These are phyloP conservation scores for Cucurbitaria berberidis DNA, from an alignment of 2,329 filamentous ascomycete species.

Conservation along the genomic window DNA sequence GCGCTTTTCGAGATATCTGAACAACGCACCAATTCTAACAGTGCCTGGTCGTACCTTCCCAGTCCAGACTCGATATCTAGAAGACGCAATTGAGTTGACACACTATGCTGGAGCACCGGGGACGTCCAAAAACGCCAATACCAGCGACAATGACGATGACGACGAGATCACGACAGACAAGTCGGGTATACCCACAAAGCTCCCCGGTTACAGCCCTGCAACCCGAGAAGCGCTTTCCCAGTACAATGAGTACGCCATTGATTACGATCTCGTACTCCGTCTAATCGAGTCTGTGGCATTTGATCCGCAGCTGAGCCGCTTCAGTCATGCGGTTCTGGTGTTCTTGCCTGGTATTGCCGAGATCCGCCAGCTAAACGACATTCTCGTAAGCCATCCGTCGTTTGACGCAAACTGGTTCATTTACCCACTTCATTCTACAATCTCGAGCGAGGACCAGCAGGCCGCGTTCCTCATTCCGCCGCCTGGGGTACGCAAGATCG, in stretches of 20 bases:
- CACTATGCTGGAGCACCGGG: conserved; percentile 62
- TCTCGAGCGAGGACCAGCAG: conserved; percentile 96
- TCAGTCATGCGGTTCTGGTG: conserved; percentile 89
- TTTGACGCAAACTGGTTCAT: conserved; percentile 83
- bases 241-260: conserved; percentile 90
- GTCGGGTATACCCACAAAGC: conserved; percentile 66
- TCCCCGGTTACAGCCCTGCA: conserved; percentile 75
- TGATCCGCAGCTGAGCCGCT: conserved; percentile 68
- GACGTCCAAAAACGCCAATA: conserved; percentile 59
- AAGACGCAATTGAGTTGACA: conserved; percentile 90
- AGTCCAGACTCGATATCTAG: conserved; percentile 84
- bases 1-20: conserved; percentile 86
- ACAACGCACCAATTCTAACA: conserved; percentile 82
- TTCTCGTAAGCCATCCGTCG: conserved; percentile 75
- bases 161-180: conserved; percentile 57
- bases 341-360: conserved; percentile 96
- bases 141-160: conserved; percentile 55
- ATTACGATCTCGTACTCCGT: conserved; percentile 83
- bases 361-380: conserved; percentile 85
- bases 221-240: conserved; percentile 77
- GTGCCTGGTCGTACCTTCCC: conserved; percentile 95
- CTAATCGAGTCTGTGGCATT: conserved; percentile 78
- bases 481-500: conserved; percentile 83
- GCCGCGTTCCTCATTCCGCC: conserved; percentile 88
- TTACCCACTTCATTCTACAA: conserved; percentile 90